Evolutionary conservation across 768 basidiomycete genomes (phyloP).

Genomic region (Hortiboletus flavorubellus): DNA sequence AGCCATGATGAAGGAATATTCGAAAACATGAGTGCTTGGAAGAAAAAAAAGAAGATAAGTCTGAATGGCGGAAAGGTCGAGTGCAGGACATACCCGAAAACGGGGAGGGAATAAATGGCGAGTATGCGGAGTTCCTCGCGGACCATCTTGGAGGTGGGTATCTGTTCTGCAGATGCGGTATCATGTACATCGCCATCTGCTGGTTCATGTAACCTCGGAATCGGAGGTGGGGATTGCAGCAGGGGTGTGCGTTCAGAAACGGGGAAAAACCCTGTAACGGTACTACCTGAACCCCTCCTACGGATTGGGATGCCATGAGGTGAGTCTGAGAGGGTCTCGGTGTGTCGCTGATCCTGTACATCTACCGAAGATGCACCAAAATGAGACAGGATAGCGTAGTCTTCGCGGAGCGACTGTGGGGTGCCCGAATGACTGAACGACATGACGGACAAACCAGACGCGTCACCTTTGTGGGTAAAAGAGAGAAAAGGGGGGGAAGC

Average conservation of each 20-base stretch:
- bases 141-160: conserved; percentile 34
- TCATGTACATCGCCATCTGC: conserved; percentile 27
- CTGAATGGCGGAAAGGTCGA: background rate
- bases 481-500: too few relatives aligned
- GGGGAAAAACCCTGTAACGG: background rate
- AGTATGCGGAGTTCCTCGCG: conserved; percentile 62
- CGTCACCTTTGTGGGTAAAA: background rate
- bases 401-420: conserved; percentile 52
- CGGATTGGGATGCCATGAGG: conserved; percentile 19
- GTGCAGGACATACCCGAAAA: conserved; percentile 57
- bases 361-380: conserved; percentile 36
- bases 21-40: conserved; percentile 69
- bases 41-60: background rate
- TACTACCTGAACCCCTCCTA: background rate
- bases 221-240: conserved; percentile 41
- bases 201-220: conserved; percentile 56
- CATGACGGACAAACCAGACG: conserved; percentile 3
- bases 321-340: conserved; percentile 12
- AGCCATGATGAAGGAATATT: conserved; percentile 82
- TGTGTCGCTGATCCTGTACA: background rate
- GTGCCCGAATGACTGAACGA: conserved; percentile 16
- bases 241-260: conserved; percentile 56
- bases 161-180: conserved; percentile 13
- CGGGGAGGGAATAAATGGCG: conserved; percentile 62
- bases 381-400: conserved; percentile 60